phyloP scores from a whole-genome alignment of 2,329 filamentous ascomycete species.

The Elsinoe batatas region DNA sequence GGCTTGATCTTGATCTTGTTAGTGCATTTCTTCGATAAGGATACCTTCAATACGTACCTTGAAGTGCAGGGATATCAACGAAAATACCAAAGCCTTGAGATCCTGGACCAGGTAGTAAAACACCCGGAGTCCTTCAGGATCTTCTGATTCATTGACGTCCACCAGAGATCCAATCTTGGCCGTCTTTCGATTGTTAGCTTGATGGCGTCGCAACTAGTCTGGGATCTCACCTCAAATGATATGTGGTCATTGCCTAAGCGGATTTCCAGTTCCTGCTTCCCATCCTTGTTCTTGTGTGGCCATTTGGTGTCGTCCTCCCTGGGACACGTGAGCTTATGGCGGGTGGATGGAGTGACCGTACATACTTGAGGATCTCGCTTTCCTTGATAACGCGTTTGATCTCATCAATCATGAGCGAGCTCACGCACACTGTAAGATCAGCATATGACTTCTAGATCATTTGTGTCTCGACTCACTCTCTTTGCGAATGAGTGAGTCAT shows the following conservation, averaged over 20 bases:
- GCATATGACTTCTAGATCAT: neutral
- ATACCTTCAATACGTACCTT: slow-evolving; percentile 48
- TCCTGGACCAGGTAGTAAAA: slow-evolving; percentile 99
- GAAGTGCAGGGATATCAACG: slow-evolving; percentile 91
- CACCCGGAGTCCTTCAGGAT: slow-evolving; percentile 89
- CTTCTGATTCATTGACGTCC: slow-evolving; percentile 90
- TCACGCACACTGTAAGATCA: slow-evolving; percentile 74
- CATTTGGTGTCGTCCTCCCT: slow-evolving; percentile 98
- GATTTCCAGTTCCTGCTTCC: slow-evolving; percentile 92
- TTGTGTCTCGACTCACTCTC: slow-evolving; percentile 61
- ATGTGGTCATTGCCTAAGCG: slow-evolving; percentile 90
- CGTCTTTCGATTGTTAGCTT: slow-evolving; percentile 50
- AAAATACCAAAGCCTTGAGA: slow-evolving; percentile 92
- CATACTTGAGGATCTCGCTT: slow-evolving; percentile 93
- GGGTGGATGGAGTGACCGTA: neutral
- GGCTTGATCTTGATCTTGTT: slow-evolving; percentile 23
- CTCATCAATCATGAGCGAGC: slow-evolving; percentile 78
- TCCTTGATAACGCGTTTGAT: slow-evolving; percentile 96
- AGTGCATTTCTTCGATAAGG: slow-evolving; percentile 3
- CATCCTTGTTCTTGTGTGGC: slow-evolving; percentile 99
- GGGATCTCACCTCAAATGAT: slow-evolving; percentile 73
- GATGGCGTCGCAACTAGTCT: neutral
- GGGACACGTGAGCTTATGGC: slow-evolving; percentile 2
- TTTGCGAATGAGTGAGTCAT: slow-evolving; percentile 97
- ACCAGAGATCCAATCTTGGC: slow-evolving; percentile 96